Evolutionary conservation across 2,329 filamentous ascomycete species (phyloP), one percentile per base, ranked within the genome.

Genomic region (Pseudogymnoascus sp.): DNA sequence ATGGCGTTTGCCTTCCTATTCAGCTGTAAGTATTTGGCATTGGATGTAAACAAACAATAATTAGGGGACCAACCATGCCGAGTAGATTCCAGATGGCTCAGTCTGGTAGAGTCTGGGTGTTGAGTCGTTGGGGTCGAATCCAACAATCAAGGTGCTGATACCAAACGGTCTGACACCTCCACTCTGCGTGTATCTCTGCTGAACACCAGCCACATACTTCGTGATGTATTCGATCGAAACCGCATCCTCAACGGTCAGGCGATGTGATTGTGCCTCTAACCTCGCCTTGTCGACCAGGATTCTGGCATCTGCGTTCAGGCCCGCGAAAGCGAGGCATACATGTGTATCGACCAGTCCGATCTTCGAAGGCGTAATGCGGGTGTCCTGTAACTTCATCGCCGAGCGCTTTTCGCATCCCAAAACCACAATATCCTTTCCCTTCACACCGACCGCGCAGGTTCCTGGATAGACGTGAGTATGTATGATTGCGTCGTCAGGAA

Each of bases 221-320:
- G 94, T 97, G 74, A 99, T 97, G 82, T 99, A 99, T 79, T 99
- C 94, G 76, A 99, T 95, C 65, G 90, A 93, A 67, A 96, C 91
- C 61, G 94, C 93, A 74, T 99, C 95, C 75, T 99, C 94, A 63
- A 99, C 92, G 4, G 94, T 97, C 70, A 99, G 81, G 66, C 94
- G 89, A 80, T 99, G 94, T 69, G 92, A 96, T 79, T 99, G 94
- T 57, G 94, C 93, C 80, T 99, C 94, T 77, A 97, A 80, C 70
- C 95, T 87, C 63, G 95, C 94, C 81, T 97, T 97, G 84, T 99
- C 95, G 74, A 99, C 90, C 66, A 99, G 84, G 74, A 99, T 99
- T 74, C 94, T 87, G 71, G 95, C 94, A 78, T 99, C 94, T 74
- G 94, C 94, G 77, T 99, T 99, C 69, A 99, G 83, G 63, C 94